Evolutionary conservation across 2,329 filamentous ascomycete genomes (phyloP), one percentile per base, ranked within the genome.

Genomic region (Geosmithia flava): DNA sequence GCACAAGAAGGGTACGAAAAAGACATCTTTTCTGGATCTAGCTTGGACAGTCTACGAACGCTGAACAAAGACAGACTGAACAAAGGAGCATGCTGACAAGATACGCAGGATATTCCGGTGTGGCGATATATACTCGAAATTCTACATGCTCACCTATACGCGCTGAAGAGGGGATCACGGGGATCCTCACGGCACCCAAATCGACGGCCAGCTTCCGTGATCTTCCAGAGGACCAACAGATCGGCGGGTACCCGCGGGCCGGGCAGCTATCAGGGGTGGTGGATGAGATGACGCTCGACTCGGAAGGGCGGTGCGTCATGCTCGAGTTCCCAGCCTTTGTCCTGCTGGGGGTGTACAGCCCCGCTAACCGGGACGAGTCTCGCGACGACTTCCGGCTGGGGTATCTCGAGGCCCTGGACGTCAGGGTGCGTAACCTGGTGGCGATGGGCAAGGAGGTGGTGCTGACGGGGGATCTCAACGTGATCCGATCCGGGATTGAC

Each of bases 241-340:
- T 98, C 50, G 93, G 93, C 4, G 93, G 93, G 3, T 97, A 97
- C 63, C 90, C 88, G 0, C 79, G 72, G 1, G 64, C 72, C 1
- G 70, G 73, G 17, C 89, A 95, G 58, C 71, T 95, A 2, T 68
- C 72, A 0, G 70, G 73, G 11, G 61, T 65, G 1, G 65, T 88
- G 4, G 87, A 95, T 57, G 80, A 87, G 42, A 70, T 74, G 2
- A 74, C 74, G 1, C 76, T 97, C 7, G 93, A 98, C 61, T 86
- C 87, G 0, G 93, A 98, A 69, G 93, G 93, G 1, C 83, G 93
- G 45, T 95, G 89, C 56, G 80, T 97, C 7, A 74, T 95, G 42
- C 73, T 98, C 3, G 93, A 97, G 60, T 97, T 98, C 55, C 87
- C 89, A 0, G 90, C 88, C 3, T 97, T 98, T 61, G 88, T 98